Conservation (phyloP, 352 stramenopile species). For the Halophytophthora batemanensis region DNA sequence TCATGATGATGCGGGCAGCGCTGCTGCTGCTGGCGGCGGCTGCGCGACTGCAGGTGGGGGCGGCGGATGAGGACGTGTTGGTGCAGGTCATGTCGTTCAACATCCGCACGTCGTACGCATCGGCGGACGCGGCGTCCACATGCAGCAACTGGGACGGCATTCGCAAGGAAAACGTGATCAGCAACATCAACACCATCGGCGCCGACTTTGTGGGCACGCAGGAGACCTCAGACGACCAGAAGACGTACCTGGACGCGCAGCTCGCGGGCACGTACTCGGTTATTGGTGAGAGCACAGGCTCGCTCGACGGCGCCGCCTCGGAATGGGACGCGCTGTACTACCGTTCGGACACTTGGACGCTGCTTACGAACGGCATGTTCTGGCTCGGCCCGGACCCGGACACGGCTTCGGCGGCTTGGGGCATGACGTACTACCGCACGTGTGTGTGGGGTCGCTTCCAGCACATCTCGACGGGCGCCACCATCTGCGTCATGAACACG, state of each 20-base stretch:
- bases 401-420: conserved; percentile 47
- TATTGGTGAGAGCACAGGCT: conserved; percentile 57
- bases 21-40: conserved; percentile 18
- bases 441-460: conserved; percentile 72
- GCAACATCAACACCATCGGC: conserved; percentile 43
- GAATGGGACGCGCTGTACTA: conserved; percentile 73
- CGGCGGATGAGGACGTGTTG: conserved; percentile 34
- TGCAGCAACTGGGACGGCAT: conserved; percentile 68
- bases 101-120: conserved; percentile 64
- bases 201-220: conserved; percentile 81
- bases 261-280: conserved; percentile 55
- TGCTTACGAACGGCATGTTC: conserved; percentile 60
- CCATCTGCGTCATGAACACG: conserved; percentile 75
- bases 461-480: conserved; percentile 54
- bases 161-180: conserved; percentile 59
- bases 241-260: conserved; percentile 49
- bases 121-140: conserved; percentile 27
- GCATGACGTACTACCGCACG: conserved; percentile 73
- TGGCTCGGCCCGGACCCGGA: conserved; percentile 66
- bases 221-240: conserved; percentile 76
- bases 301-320: conserved; percentile 49
- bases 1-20: conserved; percentile 14
- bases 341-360: conserved; percentile 48
- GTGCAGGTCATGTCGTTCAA: conserved; percentile 80
- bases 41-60: conserved; percentile 14